phyloP scores from a whole-genome alignment of 1,139 yeast species.

The Debaryomyces robertsiae region DNA sequence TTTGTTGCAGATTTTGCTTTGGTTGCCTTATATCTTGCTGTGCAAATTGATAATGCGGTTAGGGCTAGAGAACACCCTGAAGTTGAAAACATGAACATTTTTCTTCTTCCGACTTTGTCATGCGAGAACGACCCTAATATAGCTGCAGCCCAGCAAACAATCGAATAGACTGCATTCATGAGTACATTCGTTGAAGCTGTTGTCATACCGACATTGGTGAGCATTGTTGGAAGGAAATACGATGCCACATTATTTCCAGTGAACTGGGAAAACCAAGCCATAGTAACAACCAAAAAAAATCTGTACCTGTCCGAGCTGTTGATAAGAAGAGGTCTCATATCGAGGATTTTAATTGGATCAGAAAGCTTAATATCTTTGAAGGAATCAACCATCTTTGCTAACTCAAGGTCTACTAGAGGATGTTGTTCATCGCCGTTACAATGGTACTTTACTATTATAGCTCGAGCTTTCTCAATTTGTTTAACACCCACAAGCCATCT shows the following conservation, averaged over 20 bases:
- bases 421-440: conserved; percentile 21
- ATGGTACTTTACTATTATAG: conserved; percentile 25
- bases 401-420: conserved; percentile 20
- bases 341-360: conserved; percentile 12
- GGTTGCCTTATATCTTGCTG: conserved; percentile 17
- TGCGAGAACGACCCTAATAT: conserved; percentile 20
- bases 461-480: conserved; percentile 37
- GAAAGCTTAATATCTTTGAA: conserved; percentile 7
- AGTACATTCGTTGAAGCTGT: conserved; percentile 20
- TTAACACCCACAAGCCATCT: conserved; percentile 49
- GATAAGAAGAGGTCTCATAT: conserved; percentile 13
- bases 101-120: conserved; percentile 22
- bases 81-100: conserved; percentile 23
- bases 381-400: conserved; percentile 20
- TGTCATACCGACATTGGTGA: conserved; percentile 21
- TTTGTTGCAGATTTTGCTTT: conserved; percentile 18
- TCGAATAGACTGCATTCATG: conserved; percentile 21
- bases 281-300: conserved; percentile 11
- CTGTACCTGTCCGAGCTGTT: conserved; percentile 11
- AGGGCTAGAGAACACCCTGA: conserved; percentile 19
- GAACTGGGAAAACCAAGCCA: conserved; percentile 21
- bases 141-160: conserved; percentile 19
- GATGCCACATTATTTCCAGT: conserved; percentile 24
- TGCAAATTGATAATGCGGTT: conserved; percentile 19
- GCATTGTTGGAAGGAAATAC: conserved; percentile 24